Evolutionary conservation across 345 rosid species (phyloP).

Genomic region (Corchorus capsularis): DNA sequence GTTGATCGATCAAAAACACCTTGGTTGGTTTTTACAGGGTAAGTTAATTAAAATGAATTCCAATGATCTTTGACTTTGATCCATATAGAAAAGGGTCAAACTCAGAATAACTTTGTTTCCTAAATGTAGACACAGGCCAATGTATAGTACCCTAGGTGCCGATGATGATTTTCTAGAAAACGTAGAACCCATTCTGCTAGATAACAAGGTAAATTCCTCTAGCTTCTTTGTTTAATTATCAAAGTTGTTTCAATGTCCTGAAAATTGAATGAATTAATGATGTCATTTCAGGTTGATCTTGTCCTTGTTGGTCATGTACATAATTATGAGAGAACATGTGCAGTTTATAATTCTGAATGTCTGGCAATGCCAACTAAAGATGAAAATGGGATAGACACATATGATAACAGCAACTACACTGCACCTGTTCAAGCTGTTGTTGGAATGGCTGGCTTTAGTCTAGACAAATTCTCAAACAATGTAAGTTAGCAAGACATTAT

Average conservation of each 20-base stretch:
- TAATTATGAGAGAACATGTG: slow-evolving; percentile 72
- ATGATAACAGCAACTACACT: slow-evolving; percentile 56
- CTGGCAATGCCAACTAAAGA: slow-evolving; percentile 55
- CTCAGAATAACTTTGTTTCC: background rate
- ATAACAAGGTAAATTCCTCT: slow-evolving; percentile 43
- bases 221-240: background rate
- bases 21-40: slow-evolving; percentile 69
- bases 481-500: slow-evolving; percentile 32
- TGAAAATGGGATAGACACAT: slow-evolving; percentile 47
- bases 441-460: slow-evolving; percentile 71
- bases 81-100: no score
- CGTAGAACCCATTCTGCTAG: slow-evolving; percentile 53
- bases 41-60: slow-evolving; percentile 15
- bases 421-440: slow-evolving; percentile 70
- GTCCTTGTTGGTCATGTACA: slow-evolving; percentile 70
- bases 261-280: background rate
- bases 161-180: slow-evolving; percentile 29
- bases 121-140: slow-evolving; percentile 63
- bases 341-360: slow-evolving; percentile 44
- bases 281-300: slow-evolving; percentile 52
- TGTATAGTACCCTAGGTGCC: slow-evolving; percentile 46
- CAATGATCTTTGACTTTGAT: background rate
- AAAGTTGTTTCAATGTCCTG: background rate
- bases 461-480: slow-evolving; percentile 39
- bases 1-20: slow-evolving; percentile 63